A percentile compares a stretch with the other conserved stretches of the same genome.
These are phyloP conservation scores for Termitomyces sp. DNA, from an alignment of 768 basidiomycete species.

Conservation along the genomic window DNA sequence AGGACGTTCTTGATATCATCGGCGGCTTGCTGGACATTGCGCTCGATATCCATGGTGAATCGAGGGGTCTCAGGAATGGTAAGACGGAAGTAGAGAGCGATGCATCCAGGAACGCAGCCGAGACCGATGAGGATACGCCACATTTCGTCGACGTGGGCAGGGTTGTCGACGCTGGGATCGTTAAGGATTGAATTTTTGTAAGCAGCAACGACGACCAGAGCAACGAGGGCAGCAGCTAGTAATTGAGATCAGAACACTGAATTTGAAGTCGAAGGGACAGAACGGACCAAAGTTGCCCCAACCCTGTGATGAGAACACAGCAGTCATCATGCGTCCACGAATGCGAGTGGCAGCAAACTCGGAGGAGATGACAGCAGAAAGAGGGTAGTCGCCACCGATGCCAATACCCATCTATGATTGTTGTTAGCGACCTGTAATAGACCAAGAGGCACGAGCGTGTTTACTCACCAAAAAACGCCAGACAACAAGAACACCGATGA, in stretches of 20 bases:
- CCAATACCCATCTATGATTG: slow-evolving; percentile 65
- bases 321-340: slow-evolving; percentile 87
- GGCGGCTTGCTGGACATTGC: slow-evolving; percentile 74
- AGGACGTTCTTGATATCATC: slow-evolving; percentile 74
- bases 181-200: slow-evolving; percentile 61
- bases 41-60: slow-evolving; percentile 89
- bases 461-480: slow-evolving; percentile 73
- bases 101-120: slow-evolving; percentile 75
- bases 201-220: slow-evolving; percentile 59
- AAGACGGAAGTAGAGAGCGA: slow-evolving; percentile 90
- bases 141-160: slow-evolving; percentile 63
- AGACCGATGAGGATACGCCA: slow-evolving; percentile 91
- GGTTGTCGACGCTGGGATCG: slow-evolving; percentile 34
- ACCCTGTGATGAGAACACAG: slow-evolving; percentile 83
- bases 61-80: slow-evolving; percentile 93
- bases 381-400: slow-evolving; percentile 88
- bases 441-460: not conserved
- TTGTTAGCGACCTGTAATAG: slow-evolving; percentile 1
- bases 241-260: not conserved
- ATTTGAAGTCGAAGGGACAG: not conserved
- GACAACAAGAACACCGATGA: slow-evolving; percentile 74
- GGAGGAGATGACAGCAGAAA: slow-evolving; percentile 83
- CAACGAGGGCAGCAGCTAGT: slow-evolving; percentile 64
- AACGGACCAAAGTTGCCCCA: slow-evolving; percentile 79
- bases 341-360: slow-evolving; percentile 80